Percentiles rank a stretch among this genome's conserved stretches.
Conservation (phyloP, 2,329 filamentous ascomycete species). For the Hysterium pulicare region DNA sequence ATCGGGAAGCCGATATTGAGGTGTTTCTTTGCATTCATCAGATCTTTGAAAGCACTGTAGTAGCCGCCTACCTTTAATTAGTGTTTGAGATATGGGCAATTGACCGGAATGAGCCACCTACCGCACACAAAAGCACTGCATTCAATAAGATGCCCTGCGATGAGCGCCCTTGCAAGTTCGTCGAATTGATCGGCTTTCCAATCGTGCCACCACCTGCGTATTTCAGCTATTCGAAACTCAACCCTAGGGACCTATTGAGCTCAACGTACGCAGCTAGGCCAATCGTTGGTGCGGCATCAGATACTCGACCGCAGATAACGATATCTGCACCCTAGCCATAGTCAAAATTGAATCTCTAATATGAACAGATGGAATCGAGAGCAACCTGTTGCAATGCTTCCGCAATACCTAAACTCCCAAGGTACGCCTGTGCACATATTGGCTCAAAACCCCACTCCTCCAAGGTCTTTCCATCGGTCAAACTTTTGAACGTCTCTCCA, state of each 20-base stretch:
- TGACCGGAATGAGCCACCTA: background rate
- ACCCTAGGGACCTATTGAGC: no score
- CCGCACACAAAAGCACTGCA: conserved; percentile 44
- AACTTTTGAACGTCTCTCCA: conserved; percentile 28
- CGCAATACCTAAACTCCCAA: conserved; percentile 44
- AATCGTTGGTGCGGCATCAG: conserved; percentile 44
- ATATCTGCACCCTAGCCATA: conserved; percentile 48
- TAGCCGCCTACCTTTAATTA: conserved; percentile 14
- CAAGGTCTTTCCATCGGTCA: conserved; percentile 40
- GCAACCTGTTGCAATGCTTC: conserved; percentile 37
- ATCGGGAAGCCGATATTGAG: conserved; percentile 29
- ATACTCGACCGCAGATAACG: conserved; percentile 44
- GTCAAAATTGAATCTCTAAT: no score
- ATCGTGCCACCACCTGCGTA: conserved; percentile 48
- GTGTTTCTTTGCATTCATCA: conserved; percentile 10
- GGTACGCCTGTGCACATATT: conserved; percentile 38
- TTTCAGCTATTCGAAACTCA: no score
- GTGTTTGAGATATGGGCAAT: conserved; percentile 18
- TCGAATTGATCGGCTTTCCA: conserved; percentile 39
- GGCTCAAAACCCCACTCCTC: conserved; percentile 34
- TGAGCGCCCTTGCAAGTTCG: conserved; percentile 43
- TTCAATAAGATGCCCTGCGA: conserved; percentile 45
- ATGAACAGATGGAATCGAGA: no score
- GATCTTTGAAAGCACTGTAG: conserved; percentile 12
- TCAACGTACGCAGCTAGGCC: conserved; percentile 36